These are phyloP conservation scores for Thielaviopsis euricoi DNA, from an alignment of 2,329 filamentous ascomycete species.

Conservation along the genomic window DNA sequence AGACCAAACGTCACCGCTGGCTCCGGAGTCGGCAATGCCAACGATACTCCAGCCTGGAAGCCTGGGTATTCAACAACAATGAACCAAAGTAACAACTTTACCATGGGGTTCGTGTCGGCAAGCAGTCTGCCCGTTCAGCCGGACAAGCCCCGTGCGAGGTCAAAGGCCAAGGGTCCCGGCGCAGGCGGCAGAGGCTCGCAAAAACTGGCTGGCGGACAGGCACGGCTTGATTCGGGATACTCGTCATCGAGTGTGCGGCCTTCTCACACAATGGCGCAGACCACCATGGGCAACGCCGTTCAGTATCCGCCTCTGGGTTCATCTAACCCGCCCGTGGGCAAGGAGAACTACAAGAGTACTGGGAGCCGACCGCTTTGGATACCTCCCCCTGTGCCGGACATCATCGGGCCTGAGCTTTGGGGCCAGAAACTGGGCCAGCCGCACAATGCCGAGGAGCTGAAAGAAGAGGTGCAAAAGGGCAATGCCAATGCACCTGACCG, in stretches of 20 bases:
- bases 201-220: neutral
- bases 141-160: slow-evolving; percentile 16
- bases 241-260: neutral
- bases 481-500: neutral
- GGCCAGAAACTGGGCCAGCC: slow-evolving; percentile 25
- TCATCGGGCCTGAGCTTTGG: slow-evolving; percentile 18
- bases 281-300: neutral
- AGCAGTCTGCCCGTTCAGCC: slow-evolving; percentile 24
- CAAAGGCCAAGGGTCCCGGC: slow-evolving; percentile 11
- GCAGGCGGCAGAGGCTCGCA: too few species aligned
- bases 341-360: neutral
- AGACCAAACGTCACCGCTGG: slow-evolving; percentile 12
- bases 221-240: neutral
- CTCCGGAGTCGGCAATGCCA: slow-evolving; percentile 16
- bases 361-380: neutral
- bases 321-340: neutral
- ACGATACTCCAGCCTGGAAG: slow-evolving; percentile 22
- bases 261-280: neutral
- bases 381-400: slow-evolving; percentile 2
- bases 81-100: slow-evolving; percentile 41
- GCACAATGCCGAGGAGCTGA: neutral
- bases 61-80: slow-evolving; percentile 43
- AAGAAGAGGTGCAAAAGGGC: slow-evolving; percentile 13
- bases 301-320: neutral
- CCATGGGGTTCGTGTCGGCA: slow-evolving; percentile 48